Evolutionary conservation across 2,329 filamentous ascomycete genomes (phyloP).

Genomic region (Rhynchosporium secalis): DNA sequence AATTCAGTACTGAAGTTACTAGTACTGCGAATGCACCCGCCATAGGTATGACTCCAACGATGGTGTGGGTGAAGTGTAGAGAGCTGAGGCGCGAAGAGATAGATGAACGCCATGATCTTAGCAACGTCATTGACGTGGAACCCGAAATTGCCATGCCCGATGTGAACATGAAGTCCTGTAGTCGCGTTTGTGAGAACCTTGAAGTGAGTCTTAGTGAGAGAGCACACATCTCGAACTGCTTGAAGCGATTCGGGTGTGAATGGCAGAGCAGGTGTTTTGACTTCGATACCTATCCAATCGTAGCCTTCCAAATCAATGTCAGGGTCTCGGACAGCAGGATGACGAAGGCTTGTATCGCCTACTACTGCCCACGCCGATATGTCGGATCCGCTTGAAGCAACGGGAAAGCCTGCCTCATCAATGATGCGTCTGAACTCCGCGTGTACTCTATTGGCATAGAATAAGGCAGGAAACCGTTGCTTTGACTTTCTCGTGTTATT

Average conservation of each 20-base stretch:
- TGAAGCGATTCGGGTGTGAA: neutral
- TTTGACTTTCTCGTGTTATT: neutral
- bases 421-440: neutral
- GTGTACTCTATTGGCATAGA: neutral
- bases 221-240: neutral
- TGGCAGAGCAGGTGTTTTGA: conserved; percentile 11
- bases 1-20: neutral
- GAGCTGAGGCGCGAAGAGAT: conserved; percentile 36
- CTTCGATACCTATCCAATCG: conserved; percentile 1
- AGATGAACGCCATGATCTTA: conserved; percentile 37
- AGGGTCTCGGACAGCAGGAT: neutral
- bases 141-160: conserved; percentile 30
- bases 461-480: neutral
- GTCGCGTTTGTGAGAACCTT: conserved; percentile 30
- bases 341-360: neutral
- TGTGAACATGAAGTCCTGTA: conserved; percentile 40
- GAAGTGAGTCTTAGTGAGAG: conserved; percentile 16
- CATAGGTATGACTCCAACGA: conserved; percentile 10
- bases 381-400: neutral
- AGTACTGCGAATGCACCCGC: neutral
- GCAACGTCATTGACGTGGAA: conserved; percentile 34
- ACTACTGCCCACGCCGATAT: neutral
- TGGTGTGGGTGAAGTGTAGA: conserved; percentile 33
- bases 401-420: neutral
- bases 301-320: conserved; percentile 3